Base-by-base conservation (phyloP, 2,329 filamentous ascomycete species). In the Aspergillus arachidicola region DNA sequence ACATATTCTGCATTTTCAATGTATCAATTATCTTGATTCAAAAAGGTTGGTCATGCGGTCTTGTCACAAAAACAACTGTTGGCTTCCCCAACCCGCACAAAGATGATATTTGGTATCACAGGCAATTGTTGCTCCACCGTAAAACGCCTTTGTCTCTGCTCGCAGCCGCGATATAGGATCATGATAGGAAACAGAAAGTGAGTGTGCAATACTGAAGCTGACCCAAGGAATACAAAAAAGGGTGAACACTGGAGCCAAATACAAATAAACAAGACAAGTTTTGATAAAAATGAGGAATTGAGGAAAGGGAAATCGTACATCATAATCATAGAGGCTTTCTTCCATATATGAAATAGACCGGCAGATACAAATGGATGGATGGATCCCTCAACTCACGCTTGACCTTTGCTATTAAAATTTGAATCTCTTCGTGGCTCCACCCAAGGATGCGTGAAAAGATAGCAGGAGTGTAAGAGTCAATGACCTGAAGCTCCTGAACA, bases 311-410 rank as follows among this genome's bases (percentile, higher is more conserved):
- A 50, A n/a, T 41, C 38, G 38, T 12, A 2, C 16, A 16, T 28
- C 45, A 19, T 48, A 48, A 55, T 55, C 11, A 38, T 55, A 32
- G 11, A 2, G 51, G 51, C n/a, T 38, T 55, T 4, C 32, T 26
- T 16, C 51, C 51, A n/a, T 32, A 55, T 19, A 55, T 26, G 23
- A 55, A 55, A 28, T 55, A 55, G 6, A 55, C 51, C 12, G 51
- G 51, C 14, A 55, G 51, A 41, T 55, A 55, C 6, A 55, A 16
- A 36, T 55, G 51, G 11, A 55, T 38, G 6, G 51, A 55, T 19
- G 51, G 34, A 38, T 55, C 34, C n/a, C 32, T 55, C 32, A 55
- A 26, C n/a, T 55, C 51, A 38, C n/a, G 21, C n/a, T 55, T 55
- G 12, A 55, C 51, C 32, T 55, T 38, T 3, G 51, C 51, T 6